Evolutionary conservation across 1,139 yeast genomes (phyloP).

Genomic region (Geotrichum bryndzae): DNA sequence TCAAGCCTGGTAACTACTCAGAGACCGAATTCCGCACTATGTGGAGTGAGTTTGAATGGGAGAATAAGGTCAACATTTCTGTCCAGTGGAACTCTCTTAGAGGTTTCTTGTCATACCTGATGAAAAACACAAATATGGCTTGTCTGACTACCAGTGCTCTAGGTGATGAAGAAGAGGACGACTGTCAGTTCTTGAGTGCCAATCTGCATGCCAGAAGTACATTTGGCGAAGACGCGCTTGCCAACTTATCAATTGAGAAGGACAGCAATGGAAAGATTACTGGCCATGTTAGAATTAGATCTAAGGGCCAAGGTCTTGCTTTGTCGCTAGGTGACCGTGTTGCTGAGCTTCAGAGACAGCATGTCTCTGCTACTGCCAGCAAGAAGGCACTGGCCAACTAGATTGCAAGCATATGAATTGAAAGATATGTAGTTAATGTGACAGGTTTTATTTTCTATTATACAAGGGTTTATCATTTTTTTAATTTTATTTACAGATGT

Average conservation of each 20-base stretch:
- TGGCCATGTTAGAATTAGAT: slow-evolving; percentile 94
- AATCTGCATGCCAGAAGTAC: slow-evolving; percentile 88
- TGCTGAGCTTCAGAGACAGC: slow-evolving; percentile 42
- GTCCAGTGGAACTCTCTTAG: slow-evolving; percentile 63
- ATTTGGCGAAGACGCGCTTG: slow-evolving; percentile 97
- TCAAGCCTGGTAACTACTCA: slow-evolving; percentile 85
- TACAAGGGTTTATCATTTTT: not conserved
- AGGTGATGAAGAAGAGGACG: slow-evolving; percentile 39
- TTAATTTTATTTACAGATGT: not conserved
- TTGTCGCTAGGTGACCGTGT: slow-evolving; percentile 91
- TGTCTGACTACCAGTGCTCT: slow-evolving; percentile 89
- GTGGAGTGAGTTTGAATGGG: slow-evolving; percentile 99
- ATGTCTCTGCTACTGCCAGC: slow-evolving; percentile 18
- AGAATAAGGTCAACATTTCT: slow-evolving; percentile 89
- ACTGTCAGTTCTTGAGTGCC: slow-evolving; percentile 87
- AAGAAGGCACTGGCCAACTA: slow-evolving; percentile 13
- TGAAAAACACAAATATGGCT: slow-evolving; percentile 87
- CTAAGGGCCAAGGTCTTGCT: slow-evolving; percentile 97
- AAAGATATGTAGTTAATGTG: not conserved
- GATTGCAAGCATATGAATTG: not conserved
- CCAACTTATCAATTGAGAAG: slow-evolving; percentile 89
- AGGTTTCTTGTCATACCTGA: slow-evolving; percentile 70
- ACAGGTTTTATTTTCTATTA: slow-evolving; percentile 4
- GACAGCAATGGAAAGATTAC: slow-evolving; percentile 65
- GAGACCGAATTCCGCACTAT: slow-evolving; percentile 89